Conservation (phyloP, 2,329 filamentous ascomycete genomes). For the Talaromyces albobiverticillius region DNA sequence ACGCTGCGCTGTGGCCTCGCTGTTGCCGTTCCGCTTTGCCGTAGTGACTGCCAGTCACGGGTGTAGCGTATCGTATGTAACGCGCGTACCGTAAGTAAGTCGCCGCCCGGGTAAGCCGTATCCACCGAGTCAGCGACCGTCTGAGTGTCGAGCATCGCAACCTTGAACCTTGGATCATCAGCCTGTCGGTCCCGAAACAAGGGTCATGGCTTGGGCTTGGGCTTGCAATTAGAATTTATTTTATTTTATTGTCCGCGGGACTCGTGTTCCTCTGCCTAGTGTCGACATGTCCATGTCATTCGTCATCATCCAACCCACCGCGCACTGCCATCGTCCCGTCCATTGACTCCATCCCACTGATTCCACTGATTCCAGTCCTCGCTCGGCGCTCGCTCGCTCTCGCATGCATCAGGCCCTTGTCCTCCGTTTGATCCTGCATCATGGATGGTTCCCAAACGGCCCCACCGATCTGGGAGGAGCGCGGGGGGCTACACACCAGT, state of each 20-base stretch:
- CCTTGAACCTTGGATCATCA: background rate
- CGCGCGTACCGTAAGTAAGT: no score
- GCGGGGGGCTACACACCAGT: no score
- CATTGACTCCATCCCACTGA: background rate
- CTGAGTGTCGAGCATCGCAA: no score
- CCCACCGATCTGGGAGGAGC: no score
- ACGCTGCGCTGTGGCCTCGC: slow-evolving; percentile 3
- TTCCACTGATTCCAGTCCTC: no score
- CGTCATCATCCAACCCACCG: background rate
- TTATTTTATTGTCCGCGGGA: background rate
- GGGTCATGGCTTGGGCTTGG: slow-evolving; percentile 13
- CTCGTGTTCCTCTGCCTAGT: slow-evolving; percentile 14
- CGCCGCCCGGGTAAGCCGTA: no score
- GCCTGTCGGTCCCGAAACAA: slow-evolving; percentile 16
- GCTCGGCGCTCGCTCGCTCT: no score
- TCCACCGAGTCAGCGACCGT: background rate
- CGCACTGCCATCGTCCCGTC: no score
- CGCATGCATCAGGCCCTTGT: background rate
- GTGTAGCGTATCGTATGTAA: no score
- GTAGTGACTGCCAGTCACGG: no score
- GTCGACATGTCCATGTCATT: background rate
- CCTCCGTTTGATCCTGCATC: background rate
- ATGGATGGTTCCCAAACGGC: no score
- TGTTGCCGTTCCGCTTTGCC: background rate
- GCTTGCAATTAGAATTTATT: background rate